phyloP scores from a whole-genome alignment of 352 stramenopile species.

The Pythium monospermum region DNA sequence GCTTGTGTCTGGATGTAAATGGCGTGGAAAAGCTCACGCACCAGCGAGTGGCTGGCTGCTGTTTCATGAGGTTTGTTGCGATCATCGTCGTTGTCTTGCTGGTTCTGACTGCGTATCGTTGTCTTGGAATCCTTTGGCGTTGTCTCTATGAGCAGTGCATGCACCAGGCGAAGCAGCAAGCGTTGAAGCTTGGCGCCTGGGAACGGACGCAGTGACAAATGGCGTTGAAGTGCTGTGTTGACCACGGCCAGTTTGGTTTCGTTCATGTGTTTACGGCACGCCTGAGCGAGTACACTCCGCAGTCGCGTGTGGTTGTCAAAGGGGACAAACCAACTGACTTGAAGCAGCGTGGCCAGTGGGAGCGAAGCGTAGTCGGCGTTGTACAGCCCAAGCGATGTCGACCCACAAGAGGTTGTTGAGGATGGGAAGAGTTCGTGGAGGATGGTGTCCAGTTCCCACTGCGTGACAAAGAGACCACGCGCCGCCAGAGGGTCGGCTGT shows the following conservation, averaged over 20 bases:
- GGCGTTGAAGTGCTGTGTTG: slow-evolving; percentile 42
- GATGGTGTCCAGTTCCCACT: slow-evolving; percentile 49
- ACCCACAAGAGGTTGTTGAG: not conserved
- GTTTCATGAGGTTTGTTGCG: not conserved
- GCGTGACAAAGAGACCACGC: slow-evolving; percentile 42
- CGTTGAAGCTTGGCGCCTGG: slow-evolving; percentile 31
- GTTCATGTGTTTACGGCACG: slow-evolving; percentile 48
- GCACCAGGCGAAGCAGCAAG: slow-evolving; percentile 32
- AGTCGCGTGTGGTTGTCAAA: slow-evolving; percentile 44
- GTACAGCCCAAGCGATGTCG: slow-evolving; percentile 1
- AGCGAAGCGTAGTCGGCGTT: slow-evolving; percentile 14
- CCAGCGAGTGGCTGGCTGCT: not conserved
- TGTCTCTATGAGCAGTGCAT: not conserved
- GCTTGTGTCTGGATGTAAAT: slow-evolving; percentile 9
- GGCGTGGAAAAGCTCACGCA: slow-evolving; percentile 11
- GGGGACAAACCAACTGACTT: slow-evolving; percentile 62
- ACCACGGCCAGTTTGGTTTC: slow-evolving; percentile 45
- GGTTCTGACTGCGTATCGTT: not conserved
- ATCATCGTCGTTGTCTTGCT: not conserved
- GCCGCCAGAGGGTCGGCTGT: slow-evolving; percentile 3
- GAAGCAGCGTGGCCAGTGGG: slow-evolving; percentile 26
- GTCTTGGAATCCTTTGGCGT: not conserved
- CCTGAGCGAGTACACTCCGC: slow-evolving; percentile 44
- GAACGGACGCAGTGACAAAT: slow-evolving; percentile 40
- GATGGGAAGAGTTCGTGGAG: slow-evolving; percentile 30